Base-by-base conservation (phyloP, 352 stramenopile species). In the Pythium insidiosum region DNA sequence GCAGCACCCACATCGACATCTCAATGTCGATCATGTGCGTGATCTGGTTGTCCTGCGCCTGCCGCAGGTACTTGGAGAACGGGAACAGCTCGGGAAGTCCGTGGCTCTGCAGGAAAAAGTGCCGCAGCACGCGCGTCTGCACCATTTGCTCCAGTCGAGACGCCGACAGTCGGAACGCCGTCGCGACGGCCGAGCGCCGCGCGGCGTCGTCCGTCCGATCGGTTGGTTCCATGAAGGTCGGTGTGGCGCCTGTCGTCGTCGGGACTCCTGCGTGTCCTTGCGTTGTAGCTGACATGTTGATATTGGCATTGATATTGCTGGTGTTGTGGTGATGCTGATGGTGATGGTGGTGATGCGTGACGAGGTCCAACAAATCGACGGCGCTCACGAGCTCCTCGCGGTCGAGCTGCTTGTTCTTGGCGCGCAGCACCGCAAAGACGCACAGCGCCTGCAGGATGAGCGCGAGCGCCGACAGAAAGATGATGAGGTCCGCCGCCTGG, bases 1-100 rank as follows among this genome's bases (percentile, higher is more conserved):
- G 2, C 10, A 28, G 6, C 15, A 55, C 38, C 52, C 45, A 87
- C 56, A 71, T 83, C 12, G 52, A 48, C 22, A 60, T n/a, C 18
- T 60, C 46, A 20, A 60, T 34, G 15, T 60, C 52, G 40, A 60
- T 54, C 39, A 60, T 41, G 35, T 60, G 52, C 5, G 38, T 38
- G 39, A 60, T 60, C 25, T 60, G 52, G 30, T 43, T 50, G n/a
- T 60, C 52, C 35, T 60, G 52, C 4, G 48, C 35, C 31, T 54
- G 43, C 25, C 52, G 52, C 6, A 60, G 15, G 35, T 60, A 60
- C 52, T 50, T 54, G 25, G 52, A 41, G 35, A 60, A 60, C 12
- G 48, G 44, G 40, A 60, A 60, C 25, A 55, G 26, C 35, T 55
- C 38, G 10, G 52, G 52, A 1, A 60, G 45, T 5, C 34, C 37